phyloP scores from a whole-genome alignment of 108 stramenopile genomes.

The Epipyxis sp. region DNA sequence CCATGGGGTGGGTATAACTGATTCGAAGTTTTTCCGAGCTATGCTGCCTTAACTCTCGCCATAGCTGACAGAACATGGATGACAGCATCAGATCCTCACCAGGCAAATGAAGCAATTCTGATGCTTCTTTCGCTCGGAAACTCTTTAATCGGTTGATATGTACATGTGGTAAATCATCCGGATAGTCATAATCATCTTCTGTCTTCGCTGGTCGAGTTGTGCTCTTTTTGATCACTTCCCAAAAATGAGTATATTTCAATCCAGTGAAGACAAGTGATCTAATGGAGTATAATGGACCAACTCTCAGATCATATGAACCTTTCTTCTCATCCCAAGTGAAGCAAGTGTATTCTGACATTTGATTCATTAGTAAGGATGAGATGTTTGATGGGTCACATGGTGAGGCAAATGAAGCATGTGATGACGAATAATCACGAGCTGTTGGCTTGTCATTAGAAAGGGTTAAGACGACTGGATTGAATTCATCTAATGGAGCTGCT shows the following conservation, averaged over 20 bases:
- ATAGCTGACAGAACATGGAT: constrained; percentile 45
- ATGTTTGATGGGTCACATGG: no score
- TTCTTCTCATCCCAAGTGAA: no score
- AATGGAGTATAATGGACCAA: neutral
- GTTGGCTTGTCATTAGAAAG: no score
- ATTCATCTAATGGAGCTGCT: no score
- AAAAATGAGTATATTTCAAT: constrained; percentile 37
- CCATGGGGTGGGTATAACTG: constrained; percentile 61
- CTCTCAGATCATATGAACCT: neutral
- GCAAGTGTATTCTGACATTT: no score
- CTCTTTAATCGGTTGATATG: constrained; percentile 44
- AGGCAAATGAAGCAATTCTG: constrained; percentile 14
- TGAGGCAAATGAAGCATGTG: no score
- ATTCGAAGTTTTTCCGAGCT: constrained; percentile 46
- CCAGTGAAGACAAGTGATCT: constrained; percentile 32
- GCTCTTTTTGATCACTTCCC: constrained; percentile 37
- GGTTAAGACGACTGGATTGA: no score
- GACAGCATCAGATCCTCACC: constrained; percentile 33
- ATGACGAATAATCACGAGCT: no score
- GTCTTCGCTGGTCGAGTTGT: constrained; percentile 49
- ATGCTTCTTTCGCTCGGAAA: constrained; percentile 29
- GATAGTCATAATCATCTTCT: constrained; percentile 65
- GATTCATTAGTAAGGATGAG: no score
- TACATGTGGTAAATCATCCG: constrained; percentile 57
- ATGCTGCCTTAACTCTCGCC: constrained; percentile 40